Conservation (phyloP, 345 rosid genomes). For the Durio zibethinus region DNA sequence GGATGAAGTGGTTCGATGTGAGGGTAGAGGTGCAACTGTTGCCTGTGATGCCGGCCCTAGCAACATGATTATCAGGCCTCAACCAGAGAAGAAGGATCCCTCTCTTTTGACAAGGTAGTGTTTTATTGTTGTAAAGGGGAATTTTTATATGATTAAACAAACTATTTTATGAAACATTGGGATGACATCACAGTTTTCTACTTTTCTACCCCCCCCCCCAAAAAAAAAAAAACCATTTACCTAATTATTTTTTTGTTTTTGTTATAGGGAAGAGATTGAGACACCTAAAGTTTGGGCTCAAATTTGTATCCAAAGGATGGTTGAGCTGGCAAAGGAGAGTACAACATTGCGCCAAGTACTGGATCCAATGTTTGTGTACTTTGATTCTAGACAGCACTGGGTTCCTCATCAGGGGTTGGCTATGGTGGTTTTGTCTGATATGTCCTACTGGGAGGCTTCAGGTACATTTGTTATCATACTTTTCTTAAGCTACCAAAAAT, state of each 20-base stretch:
- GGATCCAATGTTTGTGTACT: slow-evolving; percentile 80
- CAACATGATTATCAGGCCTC: slow-evolving; percentile 52
- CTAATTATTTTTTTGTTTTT: slow-evolving; percentile 5
- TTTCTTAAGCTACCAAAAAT: background rate
- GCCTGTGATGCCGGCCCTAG: slow-evolving; percentile 48
- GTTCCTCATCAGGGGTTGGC: slow-evolving; percentile 72
- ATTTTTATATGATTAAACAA: background rate
- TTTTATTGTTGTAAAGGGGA: background rate
- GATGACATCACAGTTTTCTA: background rate
- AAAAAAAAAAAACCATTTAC: too few species aligned
- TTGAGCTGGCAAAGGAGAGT: slow-evolving; percentile 85
- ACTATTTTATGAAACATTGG: background rate
- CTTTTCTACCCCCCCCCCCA: background rate
- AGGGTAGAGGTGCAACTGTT: slow-evolving; percentile 57
- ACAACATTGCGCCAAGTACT: slow-evolving; percentile 71
- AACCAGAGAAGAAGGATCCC: slow-evolving; percentile 71
- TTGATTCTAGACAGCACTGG: slow-evolving; percentile 77
- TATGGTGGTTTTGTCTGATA: slow-evolving; percentile 66
- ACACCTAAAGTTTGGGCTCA: slow-evolving; percentile 89
- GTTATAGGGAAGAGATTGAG: slow-evolving; percentile 79
- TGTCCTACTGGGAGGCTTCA: slow-evolving; percentile 62
- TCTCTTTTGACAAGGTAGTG: slow-evolving; percentile 69
- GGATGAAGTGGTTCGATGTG: slow-evolving; percentile 89
- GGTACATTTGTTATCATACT: slow-evolving; percentile 36
- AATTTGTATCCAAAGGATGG: slow-evolving; percentile 88